phyloP scores from a whole-genome alignment of 495 filamentous ascomycete genomes.

The Podospora bellae-mahoneyi region DNA sequence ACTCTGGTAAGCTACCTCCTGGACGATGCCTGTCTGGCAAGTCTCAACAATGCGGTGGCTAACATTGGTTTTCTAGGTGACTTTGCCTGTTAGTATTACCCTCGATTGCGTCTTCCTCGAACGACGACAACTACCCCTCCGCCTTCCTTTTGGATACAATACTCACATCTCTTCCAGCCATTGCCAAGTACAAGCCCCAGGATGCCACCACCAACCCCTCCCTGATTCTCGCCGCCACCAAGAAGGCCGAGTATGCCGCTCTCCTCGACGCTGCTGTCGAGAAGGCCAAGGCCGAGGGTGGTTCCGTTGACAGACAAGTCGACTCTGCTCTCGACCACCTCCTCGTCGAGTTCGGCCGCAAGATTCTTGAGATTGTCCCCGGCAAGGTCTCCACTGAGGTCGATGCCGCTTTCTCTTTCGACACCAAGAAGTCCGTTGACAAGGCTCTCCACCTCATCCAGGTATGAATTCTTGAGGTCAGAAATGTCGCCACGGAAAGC shows the following conservation, averaged over 20 bases:
- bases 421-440: slow-evolving; percentile 83
- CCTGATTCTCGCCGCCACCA: slow-evolving; percentile 93
- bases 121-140: neutral
- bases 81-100: slow-evolving; percentile 65
- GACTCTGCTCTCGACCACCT: slow-evolving; percentile 85
- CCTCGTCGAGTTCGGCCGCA: slow-evolving; percentile 94
- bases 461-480: slow-evolving; percentile 47
- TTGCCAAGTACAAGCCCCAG: slow-evolving; percentile 99
- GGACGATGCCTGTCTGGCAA: slow-evolving; percentile 1
- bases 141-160: neutral
- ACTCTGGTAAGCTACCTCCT: slow-evolving; percentile 71
- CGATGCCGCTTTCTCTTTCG: slow-evolving; percentile 94
- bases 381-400: slow-evolving; percentile 99
- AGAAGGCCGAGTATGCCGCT: slow-evolving; percentile 94
- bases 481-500: slow-evolving; percentile 1
- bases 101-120: slow-evolving; percentile 2
- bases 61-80: slow-evolving; percentile 54
- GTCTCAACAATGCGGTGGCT: slow-evolving; percentile 3
- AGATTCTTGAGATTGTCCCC: slow-evolving; percentile 95
- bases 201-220: slow-evolving; percentile 99
- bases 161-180: slow-evolving; percentile 58
- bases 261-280: slow-evolving; percentile 84
- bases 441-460: slow-evolving; percentile 98
- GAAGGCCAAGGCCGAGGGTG: slow-evolving; percentile 74
- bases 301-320: slow-evolving; percentile 68